phyloP scores from a whole-genome alignment of 345 rosid species.

The Syzygium jambos region DNA sequence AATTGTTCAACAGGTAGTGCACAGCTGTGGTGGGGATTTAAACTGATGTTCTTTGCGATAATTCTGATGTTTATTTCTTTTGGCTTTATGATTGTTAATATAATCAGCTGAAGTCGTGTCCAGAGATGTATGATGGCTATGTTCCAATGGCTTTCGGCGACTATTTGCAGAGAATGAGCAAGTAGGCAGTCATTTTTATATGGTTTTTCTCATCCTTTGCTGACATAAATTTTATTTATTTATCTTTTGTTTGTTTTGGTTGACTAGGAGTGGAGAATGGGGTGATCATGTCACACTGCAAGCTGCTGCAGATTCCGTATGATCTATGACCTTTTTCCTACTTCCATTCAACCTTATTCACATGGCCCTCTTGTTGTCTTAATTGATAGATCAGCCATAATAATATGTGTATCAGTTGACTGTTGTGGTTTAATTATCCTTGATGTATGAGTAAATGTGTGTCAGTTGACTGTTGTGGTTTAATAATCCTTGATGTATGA shows the following conservation, averaged over 20 bases:
- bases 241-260: not conserved
- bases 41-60: not conserved
- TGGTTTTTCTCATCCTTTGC: not conserved
- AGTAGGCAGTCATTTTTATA: constrained; percentile 5
- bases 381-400: not conserved
- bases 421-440: not conserved
- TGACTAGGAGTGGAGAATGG: constrained; percentile 51
- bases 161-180: constrained; percentile 56
- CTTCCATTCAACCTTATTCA: not conserved
- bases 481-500: not conserved
- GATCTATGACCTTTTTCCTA: not conserved
- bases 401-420: not conserved
- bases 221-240: not conserved
- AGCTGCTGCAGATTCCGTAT: constrained; percentile 64
- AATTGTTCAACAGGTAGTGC: constrained; percentile 56
- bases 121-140: constrained; percentile 38
- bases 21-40: not conserved
- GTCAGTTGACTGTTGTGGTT: not conserved
- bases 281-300: constrained; percentile 70
- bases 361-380: not conserved
- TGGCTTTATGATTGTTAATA: not conserved
- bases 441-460: not conserved
- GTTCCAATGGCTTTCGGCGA: constrained; percentile 50
- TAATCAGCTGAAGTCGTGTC: constrained; percentile 34
- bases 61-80: not conserved